Evolutionary conservation across 164 flowering plant genomes (phyloP).

Genomic region (Warburgia ugandensis): DNA sequence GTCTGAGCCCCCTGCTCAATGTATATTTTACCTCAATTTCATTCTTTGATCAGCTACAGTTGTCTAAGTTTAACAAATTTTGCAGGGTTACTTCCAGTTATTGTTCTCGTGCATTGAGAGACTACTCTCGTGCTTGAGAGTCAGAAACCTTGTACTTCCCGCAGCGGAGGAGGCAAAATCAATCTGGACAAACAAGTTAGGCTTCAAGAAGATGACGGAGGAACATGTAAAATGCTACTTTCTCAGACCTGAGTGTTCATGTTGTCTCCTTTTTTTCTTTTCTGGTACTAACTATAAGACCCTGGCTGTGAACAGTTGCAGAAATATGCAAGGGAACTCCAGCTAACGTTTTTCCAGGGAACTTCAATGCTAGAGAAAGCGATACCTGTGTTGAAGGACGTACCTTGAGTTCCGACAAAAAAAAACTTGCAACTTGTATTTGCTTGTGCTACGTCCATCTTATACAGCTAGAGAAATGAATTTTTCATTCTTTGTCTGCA

Average conservation of each 20-base stretch:
- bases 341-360: constrained; percentile 62
- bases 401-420: no score
- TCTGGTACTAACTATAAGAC: background rate
- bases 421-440: no score
- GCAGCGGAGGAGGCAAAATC: constrained; percentile 32
- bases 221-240: constrained; percentile 36
- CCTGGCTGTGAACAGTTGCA: constrained; percentile 29
- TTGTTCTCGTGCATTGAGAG: constrained; percentile 28
- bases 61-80: no score
- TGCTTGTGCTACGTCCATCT: no score
- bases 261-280: background rate
- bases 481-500: no score
- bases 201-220: constrained; percentile 61
- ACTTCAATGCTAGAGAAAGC: constrained; percentile 77
- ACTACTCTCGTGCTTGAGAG: constrained; percentile 20
- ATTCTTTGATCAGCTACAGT: no score
- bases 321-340: constrained; percentile 41
- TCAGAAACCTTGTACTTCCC: constrained; percentile 26
- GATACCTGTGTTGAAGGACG: constrained; percentile 17
- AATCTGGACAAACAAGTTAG: constrained; percentile 34
- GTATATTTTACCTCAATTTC: no score
- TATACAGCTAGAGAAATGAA: no score
- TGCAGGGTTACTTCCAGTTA: constrained; percentile 33
- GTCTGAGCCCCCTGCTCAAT: no score
- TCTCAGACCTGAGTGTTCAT: background rate